A percentile compares a stretch with the other conserved stretches of the same genome.
These are phyloP conservation scores for Plasmodium blacklocki DNA, from an alignment of 169 alveolate genomes.

Conservation along the genomic window DNA sequence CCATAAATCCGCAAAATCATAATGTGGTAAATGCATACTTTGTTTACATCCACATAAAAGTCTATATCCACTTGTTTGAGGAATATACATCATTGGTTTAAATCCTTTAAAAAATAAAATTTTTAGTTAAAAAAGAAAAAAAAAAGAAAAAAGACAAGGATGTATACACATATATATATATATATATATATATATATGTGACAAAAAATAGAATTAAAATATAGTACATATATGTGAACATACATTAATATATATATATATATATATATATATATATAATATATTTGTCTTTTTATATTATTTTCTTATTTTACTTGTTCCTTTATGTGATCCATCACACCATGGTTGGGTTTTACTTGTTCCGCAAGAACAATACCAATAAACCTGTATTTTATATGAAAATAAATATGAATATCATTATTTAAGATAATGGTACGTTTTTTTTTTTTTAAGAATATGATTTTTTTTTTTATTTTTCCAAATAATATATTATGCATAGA, in stretches of 20 bases:
- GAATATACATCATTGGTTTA: conserved; percentile 88
- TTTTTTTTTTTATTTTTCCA: background rate
- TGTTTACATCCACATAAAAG: conserved; percentile 87
- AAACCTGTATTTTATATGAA: conserved; percentile 75
- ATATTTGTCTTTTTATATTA: background rate
- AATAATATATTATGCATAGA: background rate
- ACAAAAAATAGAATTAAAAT: too few relatives aligned
- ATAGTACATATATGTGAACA: too few relatives aligned
- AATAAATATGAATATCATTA: too few relatives aligned
- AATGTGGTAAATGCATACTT: conserved; percentile 82
- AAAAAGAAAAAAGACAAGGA: background rate
- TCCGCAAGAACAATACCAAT: conserved; percentile 88
- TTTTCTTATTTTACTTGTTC: conserved; percentile 77
- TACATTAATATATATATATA: background rate
- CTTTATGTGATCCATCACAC: conserved; percentile 87
- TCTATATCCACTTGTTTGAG: conserved; percentile 83
- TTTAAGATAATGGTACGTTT: background rate
- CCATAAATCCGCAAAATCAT: conserved; percentile 87
- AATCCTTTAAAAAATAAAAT: conserved; percentile 74
- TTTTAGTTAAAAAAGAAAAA: background rate
- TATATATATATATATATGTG: background rate
- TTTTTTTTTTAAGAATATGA: conserved; percentile 19
- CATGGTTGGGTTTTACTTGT: conserved; percentile 84
- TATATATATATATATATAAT: background rate
- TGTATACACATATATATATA: background rate